Evolutionary conservation across 192 early-diverging fungal genomes (phyloP).

Genomic region (Blastocladiella britannica): DNA sequence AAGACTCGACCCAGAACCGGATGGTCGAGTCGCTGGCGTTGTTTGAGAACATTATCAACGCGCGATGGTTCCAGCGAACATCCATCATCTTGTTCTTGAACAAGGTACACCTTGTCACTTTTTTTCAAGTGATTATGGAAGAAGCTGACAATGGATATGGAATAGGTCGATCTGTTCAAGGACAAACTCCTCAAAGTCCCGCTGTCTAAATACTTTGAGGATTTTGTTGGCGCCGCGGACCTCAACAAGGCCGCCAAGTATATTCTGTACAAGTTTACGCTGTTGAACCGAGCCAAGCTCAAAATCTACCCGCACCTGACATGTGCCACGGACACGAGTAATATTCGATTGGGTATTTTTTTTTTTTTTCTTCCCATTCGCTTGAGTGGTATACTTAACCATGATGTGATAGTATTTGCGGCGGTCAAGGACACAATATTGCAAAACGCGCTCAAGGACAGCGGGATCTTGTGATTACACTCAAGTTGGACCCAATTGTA

Average conservation of each 20-base stretch:
- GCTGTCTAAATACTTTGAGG: slow-evolving; percentile 22
- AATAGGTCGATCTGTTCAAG: slow-evolving; percentile 18
- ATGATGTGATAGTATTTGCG: slow-evolving; percentile 58
- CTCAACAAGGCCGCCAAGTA: slow-evolving; percentile 65
- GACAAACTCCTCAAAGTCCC: slow-evolving; percentile 15
- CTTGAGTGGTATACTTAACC: not conserved
- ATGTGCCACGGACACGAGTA: slow-evolving; percentile 78
- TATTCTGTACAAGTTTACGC: slow-evolving; percentile 71
- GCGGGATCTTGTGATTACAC: slow-evolving; percentile 35
- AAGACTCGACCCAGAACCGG: slow-evolving; percentile 47
- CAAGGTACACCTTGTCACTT: slow-evolving; percentile 15
- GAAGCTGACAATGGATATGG: too few relatives aligned
- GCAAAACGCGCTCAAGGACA: slow-evolving; percentile 62
- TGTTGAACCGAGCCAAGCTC: slow-evolving; percentile 58
- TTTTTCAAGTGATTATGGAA: too few relatives aligned
- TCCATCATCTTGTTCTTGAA: slow-evolving; percentile 28
- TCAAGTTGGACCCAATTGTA: too few relatives aligned
- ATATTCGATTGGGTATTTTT: slow-evolving; percentile 20
- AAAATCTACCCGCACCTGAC: slow-evolving; percentile 75
- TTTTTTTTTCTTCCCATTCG: not conserved
- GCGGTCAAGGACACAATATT: slow-evolving; percentile 83
- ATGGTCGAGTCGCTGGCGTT: slow-evolving; percentile 77
- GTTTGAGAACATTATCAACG: slow-evolving; percentile 39
- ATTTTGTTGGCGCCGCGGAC: slow-evolving; percentile 42
- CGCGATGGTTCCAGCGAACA: slow-evolving; percentile 23